Percentiles rank a stretch among this genome's conserved stretches.
Evolutionary conservation across 2,329 filamentous ascomycete genomes (phyloP).

Genomic region (Knufia fluminis): DNA sequence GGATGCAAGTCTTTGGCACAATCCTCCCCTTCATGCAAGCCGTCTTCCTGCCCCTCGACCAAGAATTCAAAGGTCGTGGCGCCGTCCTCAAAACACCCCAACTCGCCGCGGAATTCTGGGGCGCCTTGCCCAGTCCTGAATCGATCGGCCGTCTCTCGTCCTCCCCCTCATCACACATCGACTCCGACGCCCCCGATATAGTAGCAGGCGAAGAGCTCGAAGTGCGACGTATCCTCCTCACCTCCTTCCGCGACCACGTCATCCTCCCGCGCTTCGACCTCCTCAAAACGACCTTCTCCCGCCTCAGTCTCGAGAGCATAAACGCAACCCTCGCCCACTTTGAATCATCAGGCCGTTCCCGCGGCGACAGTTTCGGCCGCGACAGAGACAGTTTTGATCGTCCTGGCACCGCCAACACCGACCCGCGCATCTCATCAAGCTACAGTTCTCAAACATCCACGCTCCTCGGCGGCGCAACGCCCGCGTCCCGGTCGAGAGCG

Average conservation of each 20-base stretch:
- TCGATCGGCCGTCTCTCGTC: slow-evolving; percentile 28
- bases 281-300: slow-evolving; percentile 81
- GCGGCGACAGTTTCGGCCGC: slow-evolving; percentile 27
- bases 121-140: slow-evolving; percentile 50
- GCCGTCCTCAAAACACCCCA: slow-evolving; percentile 67
- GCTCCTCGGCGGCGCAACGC: slow-evolving; percentile 59
- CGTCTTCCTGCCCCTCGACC: slow-evolving; percentile 83
- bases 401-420: slow-evolving; percentile 49
- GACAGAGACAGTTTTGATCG: slow-evolving; percentile 49
- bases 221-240: slow-evolving; percentile 77
- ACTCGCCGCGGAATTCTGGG: slow-evolving; percentile 78
- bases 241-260: slow-evolving; percentile 78
- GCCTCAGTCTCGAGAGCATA: slow-evolving; percentile 75
- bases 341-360: slow-evolving; percentile 26
- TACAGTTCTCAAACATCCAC: slow-evolving; percentile 74
- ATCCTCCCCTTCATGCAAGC: slow-evolving; percentile 92
- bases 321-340: slow-evolving; percentile 39
- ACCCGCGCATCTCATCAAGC: slow-evolving; percentile 40
- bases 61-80: slow-evolving; percentile 83
- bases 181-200: slow-evolving; percentile 17
- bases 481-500: slow-evolving; percentile 61
- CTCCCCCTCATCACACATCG: slow-evolving; percentile 14
- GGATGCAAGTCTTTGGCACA: slow-evolving; percentile 84
- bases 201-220: slow-evolving; percentile 57
- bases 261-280: slow-evolving; percentile 82